Evolutionary conservation across 306 rosid genomes (phyloP).

Genomic region (Quillaja saponaria): DNA sequence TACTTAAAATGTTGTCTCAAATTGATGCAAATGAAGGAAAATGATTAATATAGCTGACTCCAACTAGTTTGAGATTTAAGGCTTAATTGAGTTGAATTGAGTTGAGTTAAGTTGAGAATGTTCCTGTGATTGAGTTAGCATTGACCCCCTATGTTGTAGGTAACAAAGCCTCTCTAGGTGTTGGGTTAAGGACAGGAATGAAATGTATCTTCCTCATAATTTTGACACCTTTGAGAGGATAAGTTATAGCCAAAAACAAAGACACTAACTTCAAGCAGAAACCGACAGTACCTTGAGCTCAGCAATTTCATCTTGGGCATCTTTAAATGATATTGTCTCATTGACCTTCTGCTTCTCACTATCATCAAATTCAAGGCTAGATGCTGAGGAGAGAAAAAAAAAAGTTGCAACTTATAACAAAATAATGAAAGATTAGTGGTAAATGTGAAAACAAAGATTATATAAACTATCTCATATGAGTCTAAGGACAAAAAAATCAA

Average conservation of each 20-base stretch:
- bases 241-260: not conserved
- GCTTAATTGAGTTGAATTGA: too few relatives aligned
- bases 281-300: conserved; percentile 63
- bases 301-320: conserved; percentile 56
- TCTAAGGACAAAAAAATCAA: too few relatives aligned
- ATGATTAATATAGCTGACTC: too few relatives aligned
- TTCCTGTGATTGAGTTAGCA: conserved; percentile 1
- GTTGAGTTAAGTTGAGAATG: too few relatives aligned
- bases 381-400: conserved; percentile 52
- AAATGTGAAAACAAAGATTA: not conserved
- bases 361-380: conserved; percentile 74
- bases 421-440: too few relatives aligned
- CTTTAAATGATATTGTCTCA: conserved; percentile 61
- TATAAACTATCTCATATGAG: too few relatives aligned
- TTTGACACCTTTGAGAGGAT: not conserved
- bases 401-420: conserved; percentile 25
- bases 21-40: too few relatives aligned
- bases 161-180: not conserved
- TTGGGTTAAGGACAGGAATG: not conserved
- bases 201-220: too few relatives aligned
- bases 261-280: conserved; percentile 14
- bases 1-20: too few relatives aligned
- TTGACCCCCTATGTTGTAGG: not conserved
- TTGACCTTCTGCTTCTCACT: conserved; percentile 52
- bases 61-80: too few relatives aligned